Evolutionary conservation across 495 filamentous ascomycete genomes (phyloP).

Genomic region (Aspergillus bridgeri): DNA sequence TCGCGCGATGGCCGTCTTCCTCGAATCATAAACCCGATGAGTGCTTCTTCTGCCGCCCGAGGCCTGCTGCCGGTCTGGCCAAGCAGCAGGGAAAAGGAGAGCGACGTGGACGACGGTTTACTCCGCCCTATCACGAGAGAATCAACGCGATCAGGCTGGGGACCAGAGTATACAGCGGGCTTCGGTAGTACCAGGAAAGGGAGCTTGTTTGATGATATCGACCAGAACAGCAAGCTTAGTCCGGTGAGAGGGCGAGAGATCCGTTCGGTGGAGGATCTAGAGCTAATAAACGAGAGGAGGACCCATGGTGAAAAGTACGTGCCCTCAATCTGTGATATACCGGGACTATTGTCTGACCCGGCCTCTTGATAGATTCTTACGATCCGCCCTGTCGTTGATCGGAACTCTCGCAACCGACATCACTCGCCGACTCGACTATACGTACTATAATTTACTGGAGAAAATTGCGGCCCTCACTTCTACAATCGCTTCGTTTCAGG

Average conservation of each 20-base stretch:
- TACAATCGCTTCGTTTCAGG: slow-evolving; percentile 65
- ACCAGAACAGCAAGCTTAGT: slow-evolving; percentile 29
- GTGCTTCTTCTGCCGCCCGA: slow-evolving; percentile 32
- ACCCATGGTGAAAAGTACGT: slow-evolving; percentile 49
- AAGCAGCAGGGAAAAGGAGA: slow-evolving; percentile 32
- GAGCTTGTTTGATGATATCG: slow-evolving; percentile 31
- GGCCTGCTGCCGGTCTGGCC: slow-evolving; percentile 37
- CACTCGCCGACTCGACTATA: slow-evolving; percentile 76
- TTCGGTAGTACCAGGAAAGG: slow-evolving; percentile 29
- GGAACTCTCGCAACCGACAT: slow-evolving; percentile 49
- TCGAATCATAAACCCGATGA: slow-evolving; percentile 37
- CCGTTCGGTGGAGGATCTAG: slow-evolving; percentile 41
- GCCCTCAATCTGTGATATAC: not conserved
- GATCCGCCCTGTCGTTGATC: slow-evolving; percentile 34
- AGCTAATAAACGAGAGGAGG: slow-evolving; percentile 35
- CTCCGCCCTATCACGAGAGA: slow-evolving; percentile 32
- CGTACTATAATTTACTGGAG: slow-evolving; percentile 80
- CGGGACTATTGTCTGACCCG: not conserved
- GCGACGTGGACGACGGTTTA: slow-evolving; percentile 32
- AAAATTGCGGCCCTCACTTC: slow-evolving; percentile 66
- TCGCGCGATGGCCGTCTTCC: slow-evolving; percentile 36
- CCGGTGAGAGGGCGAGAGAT: slow-evolving; percentile 33
- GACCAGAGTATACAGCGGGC: slow-evolving; percentile 31
- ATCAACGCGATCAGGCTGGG: slow-evolving; percentile 33
- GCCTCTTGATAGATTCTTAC: slow-evolving; percentile 30